These are phyloP conservation scores for Fusarium hainanense DNA, from an alignment of 2,329 filamentous ascomycete genomes.

Conservation along the genomic window DNA sequence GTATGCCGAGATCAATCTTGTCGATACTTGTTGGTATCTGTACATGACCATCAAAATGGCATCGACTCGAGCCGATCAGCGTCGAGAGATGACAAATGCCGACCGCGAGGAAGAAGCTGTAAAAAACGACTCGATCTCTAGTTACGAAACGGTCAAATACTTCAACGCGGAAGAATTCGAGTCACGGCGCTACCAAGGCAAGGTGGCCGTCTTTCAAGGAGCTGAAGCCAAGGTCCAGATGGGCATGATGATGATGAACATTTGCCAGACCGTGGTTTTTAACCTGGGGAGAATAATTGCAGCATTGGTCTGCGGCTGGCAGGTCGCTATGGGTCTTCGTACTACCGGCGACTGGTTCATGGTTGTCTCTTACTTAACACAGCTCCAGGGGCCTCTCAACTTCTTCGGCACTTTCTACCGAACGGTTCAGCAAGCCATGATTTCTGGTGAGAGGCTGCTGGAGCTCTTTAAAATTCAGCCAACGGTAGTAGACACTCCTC, in stretches of 20 bases:
- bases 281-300: slow-evolving; percentile 79
- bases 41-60: slow-evolving; percentile 98
- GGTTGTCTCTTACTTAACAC: slow-evolving; percentile 80
- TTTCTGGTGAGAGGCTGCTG: slow-evolving; percentile 93
- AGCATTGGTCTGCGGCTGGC: slow-evolving; percentile 79
- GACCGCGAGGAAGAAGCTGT: slow-evolving; percentile 96
- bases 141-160: slow-evolving; percentile 96
- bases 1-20: slow-evolving; percentile 87
- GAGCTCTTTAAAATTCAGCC: slow-evolving; percentile 97
- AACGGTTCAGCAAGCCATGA: slow-evolving; percentile 95
- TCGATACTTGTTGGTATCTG: slow-evolving; percentile 95
- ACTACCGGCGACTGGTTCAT: slow-evolving; percentile 77
- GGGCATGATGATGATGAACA: slow-evolving; percentile 83
- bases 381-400: slow-evolving; percentile 83
- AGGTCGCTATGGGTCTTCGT: slow-evolving; percentile 75
- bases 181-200: slow-evolving; percentile 76
- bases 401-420: slow-evolving; percentile 96
- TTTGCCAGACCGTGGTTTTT: slow-evolving; percentile 82
- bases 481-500: slow-evolving; percentile 82
- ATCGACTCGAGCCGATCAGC: slow-evolving; percentile 88
- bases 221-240: slow-evolving; percentile 82
- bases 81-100: slow-evolving; percentile 93
- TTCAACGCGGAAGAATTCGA: slow-evolving; percentile 88
- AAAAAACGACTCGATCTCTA: slow-evolving; percentile 98
- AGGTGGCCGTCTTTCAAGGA: slow-evolving; percentile 76